Evolutionary conservation across 2,329 filamentous ascomycete species (phyloP), one percentile per base, ranked within the genome.

Genomic region (Scedosporium aurantiacum): DNA sequence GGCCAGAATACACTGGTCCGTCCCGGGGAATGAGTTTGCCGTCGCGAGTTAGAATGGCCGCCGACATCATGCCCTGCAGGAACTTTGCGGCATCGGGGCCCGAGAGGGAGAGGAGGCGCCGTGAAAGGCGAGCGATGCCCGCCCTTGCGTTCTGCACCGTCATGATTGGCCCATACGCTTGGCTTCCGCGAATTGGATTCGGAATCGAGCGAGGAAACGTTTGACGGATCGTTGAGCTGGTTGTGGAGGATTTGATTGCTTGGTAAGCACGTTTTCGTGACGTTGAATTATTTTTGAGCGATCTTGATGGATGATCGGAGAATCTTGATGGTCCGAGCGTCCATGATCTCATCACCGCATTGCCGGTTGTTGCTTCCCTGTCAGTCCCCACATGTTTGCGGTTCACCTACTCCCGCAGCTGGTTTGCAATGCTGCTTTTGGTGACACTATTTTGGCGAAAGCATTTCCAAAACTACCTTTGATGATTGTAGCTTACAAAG

Each of bases 61-160:
- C 83, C 1, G 93, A 96, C 65, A 94, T 83, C 62, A 96, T 83
- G 60, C 93, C 92, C 72, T 97, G 91, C 2, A 99, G 82, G 73
- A 92, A 97, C 66, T 88, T 87, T 56, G 88, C 82, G 37, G 91
- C 86, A 68, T 97, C 93, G 3, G 80, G 80, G 2, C 94, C 94
- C 16, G 86, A 82, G 64, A 97, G 78, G 47, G 87, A 87, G 66
- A 99, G 86, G 54, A 97, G 80, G 60, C 85, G 84, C 58, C 94
- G 89, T n/a, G 83, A 75, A 64, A 97, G 83, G 27, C 73, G 72
- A 14, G 82, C 75, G 72, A 83, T 70, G 66, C 76, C 78, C 63
- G 80, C 69, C 2, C 72, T 14, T 45, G 57, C 58, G 58, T 43
- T 60, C 37, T 25, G 28, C 25, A 50, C 28, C 8, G 58, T 37